Evolutionary conservation across 225 moss, liverwort and hornwort species (phyloP).

Genomic region (Pseudoscleropodium purum): DNA sequence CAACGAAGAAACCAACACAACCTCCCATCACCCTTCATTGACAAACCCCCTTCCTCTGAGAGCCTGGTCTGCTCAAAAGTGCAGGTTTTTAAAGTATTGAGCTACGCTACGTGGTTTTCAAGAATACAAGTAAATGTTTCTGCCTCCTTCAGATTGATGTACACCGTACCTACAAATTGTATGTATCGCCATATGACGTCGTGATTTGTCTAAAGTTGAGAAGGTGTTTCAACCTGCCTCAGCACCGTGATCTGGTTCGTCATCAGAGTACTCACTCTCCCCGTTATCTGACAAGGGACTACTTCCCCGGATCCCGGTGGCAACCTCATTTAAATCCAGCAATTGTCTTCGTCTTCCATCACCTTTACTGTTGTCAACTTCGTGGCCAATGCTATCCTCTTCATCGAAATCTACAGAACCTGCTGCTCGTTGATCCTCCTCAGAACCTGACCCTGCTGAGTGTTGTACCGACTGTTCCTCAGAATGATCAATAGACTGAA

Average conservation of each 20-base stretch:
- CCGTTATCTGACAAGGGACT: slow-evolving; percentile 50
- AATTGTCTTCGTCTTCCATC: slow-evolving; percentile 46
- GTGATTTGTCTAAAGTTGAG: neutral
- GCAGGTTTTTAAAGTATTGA: neutral
- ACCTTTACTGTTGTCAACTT: slow-evolving; percentile 13
- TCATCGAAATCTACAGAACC: slow-evolving; percentile 35
- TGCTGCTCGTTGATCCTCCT: slow-evolving; percentile 22
- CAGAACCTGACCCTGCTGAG: slow-evolving; percentile 2
- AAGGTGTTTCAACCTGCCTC: slow-evolving; percentile 29
- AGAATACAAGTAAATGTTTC: slow-evolving; percentile 7
- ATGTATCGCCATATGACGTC: neutral
- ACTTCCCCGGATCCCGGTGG: slow-evolving; percentile 46
- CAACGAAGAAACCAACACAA: neutral
- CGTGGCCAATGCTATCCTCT: slow-evolving; percentile 32
- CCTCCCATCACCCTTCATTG: neutral
- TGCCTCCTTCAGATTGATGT: slow-evolving; percentile 2
- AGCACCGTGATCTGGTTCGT: slow-evolving; percentile 39
- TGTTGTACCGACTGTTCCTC: slow-evolving; percentile 3
- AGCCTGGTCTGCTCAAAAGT: neutral
- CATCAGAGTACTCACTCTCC: slow-evolving; percentile 56
- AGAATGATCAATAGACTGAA: neutral
- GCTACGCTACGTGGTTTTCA: neutral
- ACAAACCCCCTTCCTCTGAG: neutral
- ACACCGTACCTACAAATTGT: slow-evolving; percentile 21
- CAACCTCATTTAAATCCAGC: slow-evolving; percentile 87